A percentile compares a stretch with the other conserved stretches of the same genome.
These are phyloP conservation scores for Colletotrichum ledebouriae DNA, from an alignment of 2,329 filamentous ascomycete genomes.

Conservation along the genomic window DNA sequence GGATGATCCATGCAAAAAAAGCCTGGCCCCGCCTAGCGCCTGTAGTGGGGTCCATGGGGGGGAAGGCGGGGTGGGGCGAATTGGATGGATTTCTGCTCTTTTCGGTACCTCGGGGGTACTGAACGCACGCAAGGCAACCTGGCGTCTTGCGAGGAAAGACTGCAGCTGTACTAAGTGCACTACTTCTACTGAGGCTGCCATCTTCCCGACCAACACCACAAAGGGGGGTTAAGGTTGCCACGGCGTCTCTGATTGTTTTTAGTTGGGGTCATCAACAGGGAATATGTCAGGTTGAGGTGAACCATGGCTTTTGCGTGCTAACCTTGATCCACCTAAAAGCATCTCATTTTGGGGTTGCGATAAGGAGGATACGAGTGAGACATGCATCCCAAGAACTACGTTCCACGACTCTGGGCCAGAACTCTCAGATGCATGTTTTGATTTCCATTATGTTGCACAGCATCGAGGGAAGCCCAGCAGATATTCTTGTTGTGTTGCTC, in stretches of 20 bases:
- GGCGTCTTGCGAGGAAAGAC: too few species aligned
- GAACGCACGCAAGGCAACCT: background rate
- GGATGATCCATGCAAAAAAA: conserved; percentile 40
- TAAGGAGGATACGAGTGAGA: conserved; percentile 29
- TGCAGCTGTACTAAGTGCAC: too few species aligned
- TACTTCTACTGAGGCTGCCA: too few species aligned
- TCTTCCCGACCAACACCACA: too few species aligned
- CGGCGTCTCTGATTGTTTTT: conserved; percentile 3
- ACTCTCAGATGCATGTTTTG: background rate
- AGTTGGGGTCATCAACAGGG: conserved; percentile 18
- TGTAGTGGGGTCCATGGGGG: conserved; percentile 14
- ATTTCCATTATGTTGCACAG: conserved; percentile 4
- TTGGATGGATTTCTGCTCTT: background rate
- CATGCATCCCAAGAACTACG: conserved; percentile 3
- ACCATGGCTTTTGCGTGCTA: conserved; percentile 16
- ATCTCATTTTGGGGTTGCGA: conserved; percentile 1
- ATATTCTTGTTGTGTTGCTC: conserved; percentile 16
- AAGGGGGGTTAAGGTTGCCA: conserved; percentile 16
- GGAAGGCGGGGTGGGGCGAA: background rate
- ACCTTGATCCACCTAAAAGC: conserved; percentile 23
- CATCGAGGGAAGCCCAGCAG: conserved; percentile 1
- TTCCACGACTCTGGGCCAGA: conserved; percentile 29
- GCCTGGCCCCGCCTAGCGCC: conserved; percentile 36
- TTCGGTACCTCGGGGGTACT: conserved; percentile 28
- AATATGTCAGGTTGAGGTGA: conserved; percentile 14